Conservation (phyloP, 139 green algal genomes). For the Astrephomene gubernaculifera region DNA sequence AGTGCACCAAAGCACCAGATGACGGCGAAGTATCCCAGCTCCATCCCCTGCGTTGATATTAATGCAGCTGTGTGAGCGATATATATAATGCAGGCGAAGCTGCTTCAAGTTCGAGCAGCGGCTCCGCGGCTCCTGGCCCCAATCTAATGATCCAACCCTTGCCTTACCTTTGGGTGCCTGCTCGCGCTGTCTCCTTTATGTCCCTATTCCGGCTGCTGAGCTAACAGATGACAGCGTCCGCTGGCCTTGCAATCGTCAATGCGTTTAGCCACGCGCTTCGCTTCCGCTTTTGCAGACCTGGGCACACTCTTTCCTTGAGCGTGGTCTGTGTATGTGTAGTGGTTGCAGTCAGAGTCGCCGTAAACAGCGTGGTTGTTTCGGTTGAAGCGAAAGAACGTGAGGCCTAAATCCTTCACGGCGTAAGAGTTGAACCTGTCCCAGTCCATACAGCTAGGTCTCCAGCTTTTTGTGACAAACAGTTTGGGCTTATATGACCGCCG, state of each 20-base stretch:
- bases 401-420: background rate
- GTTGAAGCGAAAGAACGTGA: background rate
- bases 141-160: background rate
- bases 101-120: background rate
- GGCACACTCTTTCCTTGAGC: conserved; percentile 2
- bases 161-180: background rate
- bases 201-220: background rate
- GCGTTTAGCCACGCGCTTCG: background rate
- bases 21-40: background rate
- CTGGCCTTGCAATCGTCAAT: background rate
- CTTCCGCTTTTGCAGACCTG: background rate
- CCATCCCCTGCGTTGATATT: background rate
- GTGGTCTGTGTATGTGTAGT: conserved; percentile 3
- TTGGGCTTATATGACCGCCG: too few relatives aligned
- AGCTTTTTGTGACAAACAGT: too few relatives aligned
- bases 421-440: conserved; percentile 2
- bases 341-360: background rate
- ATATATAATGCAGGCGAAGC: background rate
- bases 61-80: background rate
- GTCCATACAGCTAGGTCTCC: too few relatives aligned
- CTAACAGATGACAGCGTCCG: background rate
- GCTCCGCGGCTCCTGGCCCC: background rate
- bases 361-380: background rate
- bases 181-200: background rate
- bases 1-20: conserved; percentile 3